Evolutionary conservation across 2,329 filamentous ascomycete species (phyloP), one percentile per base, ranked within the genome.

Genomic region (Fragosphaeria purpurea): DNA sequence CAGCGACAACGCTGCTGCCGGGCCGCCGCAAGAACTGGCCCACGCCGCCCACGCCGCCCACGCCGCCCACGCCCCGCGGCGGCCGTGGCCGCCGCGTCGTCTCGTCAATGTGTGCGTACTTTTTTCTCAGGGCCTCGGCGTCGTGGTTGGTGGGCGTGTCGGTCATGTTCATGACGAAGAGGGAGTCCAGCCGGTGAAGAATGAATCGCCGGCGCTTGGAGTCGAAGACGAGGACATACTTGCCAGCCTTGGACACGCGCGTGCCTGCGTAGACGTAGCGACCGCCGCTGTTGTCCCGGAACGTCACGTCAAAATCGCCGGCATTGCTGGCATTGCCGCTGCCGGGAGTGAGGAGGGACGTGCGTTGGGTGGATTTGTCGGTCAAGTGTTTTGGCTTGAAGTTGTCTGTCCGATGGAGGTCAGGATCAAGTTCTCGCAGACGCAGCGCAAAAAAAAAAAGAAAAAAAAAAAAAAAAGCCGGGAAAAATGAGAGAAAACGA

Each of bases 111-210:
- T 87, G 86, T 8, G 80, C 73, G 61, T 87, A 82, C 60, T 83
- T 75, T 46, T 80, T 75, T 45, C 79, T 75, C 41, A 94, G 72
- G 59, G 76, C 79, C 34, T 78, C 76, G 48, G 75, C 67, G 57
- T 87, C 79, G 49, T 74, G 70, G 59, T 84, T 83, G 56, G 74
- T 77, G 3, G 85, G 86, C 11, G 81, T 81, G 50, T 76, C 80
- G 48, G 79, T 81, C 49, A 95, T 69, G 65, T 95, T 96, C 83
- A 95, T 90, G 61, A 88, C 83, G 67, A 95, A 85, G 40, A 83
- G 82, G n/a, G 83, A 85, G 62, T 88, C 80, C 50, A 96, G 72
- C 47, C 81, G 82, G 69, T 96, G 88, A 50, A 96, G 75, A 33
- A 93, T 81, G 57, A 93, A 93, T 50, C 77, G 83, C 61, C 91